A percentile compares a stretch with the other conserved stretches of the same genome.
These are phyloP conservation scores for Aegilops tauschii DNA, from an alignment of 176 grass and related monocot species.

Conservation along the genomic window DNA sequence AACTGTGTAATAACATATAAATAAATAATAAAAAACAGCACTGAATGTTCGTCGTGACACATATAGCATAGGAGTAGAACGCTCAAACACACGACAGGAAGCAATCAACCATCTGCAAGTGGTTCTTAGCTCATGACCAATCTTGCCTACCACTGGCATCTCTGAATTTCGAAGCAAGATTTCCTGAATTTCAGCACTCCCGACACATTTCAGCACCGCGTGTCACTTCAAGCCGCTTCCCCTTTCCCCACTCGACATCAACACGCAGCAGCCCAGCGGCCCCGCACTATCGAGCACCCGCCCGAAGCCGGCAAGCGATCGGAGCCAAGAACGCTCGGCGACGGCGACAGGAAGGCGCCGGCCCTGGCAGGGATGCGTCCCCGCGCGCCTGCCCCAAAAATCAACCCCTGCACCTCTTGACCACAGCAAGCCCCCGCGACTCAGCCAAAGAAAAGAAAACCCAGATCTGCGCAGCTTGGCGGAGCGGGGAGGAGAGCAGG, in stretches of 20 bases:
- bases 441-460: neutral
- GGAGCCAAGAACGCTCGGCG: neutral
- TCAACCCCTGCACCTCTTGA: neutral
- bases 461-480: conserved; percentile 12
- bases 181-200: neutral
- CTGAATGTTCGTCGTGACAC: neutral
- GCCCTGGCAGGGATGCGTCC: neutral
- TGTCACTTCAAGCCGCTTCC: neutral
- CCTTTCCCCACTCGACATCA: neutral
- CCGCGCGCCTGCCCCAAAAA: neutral
- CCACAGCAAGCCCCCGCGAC: neutral
- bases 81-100: neutral
- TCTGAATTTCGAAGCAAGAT: too few relatives aligned
- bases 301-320: neutral
- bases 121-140: neutral
- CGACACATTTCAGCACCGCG: neutral
- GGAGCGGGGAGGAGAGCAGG: neutral
- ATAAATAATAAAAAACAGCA: neutral
- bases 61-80: neutral
- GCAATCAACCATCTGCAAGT: neutral
- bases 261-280: neutral
- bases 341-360: neutral
- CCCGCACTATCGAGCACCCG: too few relatives aligned
- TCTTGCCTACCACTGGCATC: too few relatives aligned
- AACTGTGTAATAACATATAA: neutral